These are phyloP conservation scores for Corylus americana DNA, from an alignment of 306 rosid species.

Conservation along the genomic window DNA sequence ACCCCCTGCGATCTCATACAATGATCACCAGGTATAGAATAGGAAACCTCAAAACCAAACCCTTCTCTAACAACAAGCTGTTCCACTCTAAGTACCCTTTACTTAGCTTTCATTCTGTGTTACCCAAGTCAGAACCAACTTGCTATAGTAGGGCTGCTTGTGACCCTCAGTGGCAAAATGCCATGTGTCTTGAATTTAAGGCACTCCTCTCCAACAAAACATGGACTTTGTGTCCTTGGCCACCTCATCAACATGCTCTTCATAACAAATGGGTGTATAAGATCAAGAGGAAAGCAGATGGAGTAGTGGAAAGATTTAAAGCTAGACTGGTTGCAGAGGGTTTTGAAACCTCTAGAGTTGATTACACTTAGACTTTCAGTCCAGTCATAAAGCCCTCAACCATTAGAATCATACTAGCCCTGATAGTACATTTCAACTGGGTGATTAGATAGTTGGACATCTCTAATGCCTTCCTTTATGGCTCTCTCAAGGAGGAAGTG, in stretches of 20 bases:
- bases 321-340: not conserved
- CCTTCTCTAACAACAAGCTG: too few relatives aligned
- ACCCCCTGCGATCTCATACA: too few relatives aligned
- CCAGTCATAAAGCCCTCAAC: fast-evolving
- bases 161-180: too few relatives aligned
- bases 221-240: not conserved
- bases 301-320: not conserved
- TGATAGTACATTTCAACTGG: not conserved
- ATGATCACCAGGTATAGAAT: too few relatives aligned
- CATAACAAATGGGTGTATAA: not conserved
- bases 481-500: too few relatives aligned
- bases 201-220: not conserved
- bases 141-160: too few relatives aligned
- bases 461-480: too few relatives aligned
- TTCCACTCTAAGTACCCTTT: too few relatives aligned
- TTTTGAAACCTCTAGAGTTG: not conserved
- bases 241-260: not conserved
- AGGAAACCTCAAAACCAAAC: too few relatives aligned
- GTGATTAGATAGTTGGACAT: not conserved
- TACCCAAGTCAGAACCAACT: fast-evolving
- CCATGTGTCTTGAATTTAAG: not conserved
- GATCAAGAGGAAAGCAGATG: not conserved
- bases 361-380: not conserved
- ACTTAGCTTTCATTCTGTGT: too few relatives aligned
- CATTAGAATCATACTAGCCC: not conserved